Percentiles rank a stretch among this genome's conserved stretches.
These are phyloP conservation scores for Novymonas esmeraldas DNA, from an alignment of 208 protist species.

Conservation along the genomic window DNA sequence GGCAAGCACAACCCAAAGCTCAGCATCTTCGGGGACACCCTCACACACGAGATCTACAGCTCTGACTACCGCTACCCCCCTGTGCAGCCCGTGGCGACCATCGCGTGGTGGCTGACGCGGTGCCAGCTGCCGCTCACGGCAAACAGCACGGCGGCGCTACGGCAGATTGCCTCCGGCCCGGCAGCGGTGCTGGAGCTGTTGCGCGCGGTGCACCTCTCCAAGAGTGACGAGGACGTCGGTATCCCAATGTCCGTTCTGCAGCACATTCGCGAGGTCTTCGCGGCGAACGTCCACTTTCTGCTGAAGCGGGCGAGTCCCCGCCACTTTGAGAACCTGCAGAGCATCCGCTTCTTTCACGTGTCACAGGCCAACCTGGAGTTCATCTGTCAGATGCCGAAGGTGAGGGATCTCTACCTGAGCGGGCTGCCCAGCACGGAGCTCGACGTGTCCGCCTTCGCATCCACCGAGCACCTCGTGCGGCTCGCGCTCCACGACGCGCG, in stretches of 20 bases:
- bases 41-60: neutral
- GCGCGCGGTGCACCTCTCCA: neutral
- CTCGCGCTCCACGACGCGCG: neutral
- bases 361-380: neutral
- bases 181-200: neutral
- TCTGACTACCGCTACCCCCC: neutral
- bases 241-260: neutral
- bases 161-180: neutral
- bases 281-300: neutral
- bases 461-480: neutral
- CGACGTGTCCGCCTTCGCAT: neutral
- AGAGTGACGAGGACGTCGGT: neutral
- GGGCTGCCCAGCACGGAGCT: neutral
- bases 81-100: neutral
- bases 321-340: neutral
- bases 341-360: neutral
- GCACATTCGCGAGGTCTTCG: neutral
- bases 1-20: neutral
- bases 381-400: neutral
- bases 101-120: constrained; percentile 6
- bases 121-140: neutral
- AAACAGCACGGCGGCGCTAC: constrained; percentile 12
- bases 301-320: neutral
- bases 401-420: neutral
- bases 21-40: neutral